These are phyloP conservation scores for Petrea volubilis DNA, from an alignment of 257 asterid species.

Conservation along the genomic window DNA sequence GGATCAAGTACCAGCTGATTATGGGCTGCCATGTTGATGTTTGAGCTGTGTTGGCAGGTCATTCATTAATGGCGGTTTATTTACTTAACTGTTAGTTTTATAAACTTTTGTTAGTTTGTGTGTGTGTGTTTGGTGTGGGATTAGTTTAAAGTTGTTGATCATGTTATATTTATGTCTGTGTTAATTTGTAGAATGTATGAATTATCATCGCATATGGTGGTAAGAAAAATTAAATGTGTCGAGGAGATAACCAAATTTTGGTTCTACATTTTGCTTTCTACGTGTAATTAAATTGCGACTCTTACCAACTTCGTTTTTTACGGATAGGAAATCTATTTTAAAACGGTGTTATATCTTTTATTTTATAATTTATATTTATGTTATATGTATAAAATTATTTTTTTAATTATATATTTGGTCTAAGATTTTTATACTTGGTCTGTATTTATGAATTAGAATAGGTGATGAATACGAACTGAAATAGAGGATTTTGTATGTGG, in stretches of 20 bases:
- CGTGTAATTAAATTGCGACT: not conserved
- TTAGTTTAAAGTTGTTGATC: not conserved
- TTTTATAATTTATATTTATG: no score
- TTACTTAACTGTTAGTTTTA: not conserved
- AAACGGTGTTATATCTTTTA: no score
- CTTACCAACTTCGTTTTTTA: not conserved
- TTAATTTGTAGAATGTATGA: not conserved
- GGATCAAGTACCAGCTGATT: slow-evolving; percentile 47
- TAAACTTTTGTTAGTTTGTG: not conserved
- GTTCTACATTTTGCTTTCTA: not conserved
- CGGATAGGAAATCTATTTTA: no score
- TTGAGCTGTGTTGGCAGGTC: slow-evolving; percentile 17
- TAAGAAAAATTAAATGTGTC: not conserved
- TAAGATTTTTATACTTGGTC: no score
- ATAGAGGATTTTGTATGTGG: no score
- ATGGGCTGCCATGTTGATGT: slow-evolving; percentile 61
- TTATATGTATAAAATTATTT: no score
- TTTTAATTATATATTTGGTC: no score
- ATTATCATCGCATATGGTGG: not conserved
- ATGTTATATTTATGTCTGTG: not conserved
- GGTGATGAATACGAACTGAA: no score
- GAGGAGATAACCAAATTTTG: not conserved
- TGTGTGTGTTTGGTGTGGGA: not conserved
- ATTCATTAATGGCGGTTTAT: not conserved
- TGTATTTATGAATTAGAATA: no score